These are phyloP conservation scores for Zygosaccharomyces rouxii DNA, from an alignment of 805 yeast genomes.

Conservation along the genomic window DNA sequence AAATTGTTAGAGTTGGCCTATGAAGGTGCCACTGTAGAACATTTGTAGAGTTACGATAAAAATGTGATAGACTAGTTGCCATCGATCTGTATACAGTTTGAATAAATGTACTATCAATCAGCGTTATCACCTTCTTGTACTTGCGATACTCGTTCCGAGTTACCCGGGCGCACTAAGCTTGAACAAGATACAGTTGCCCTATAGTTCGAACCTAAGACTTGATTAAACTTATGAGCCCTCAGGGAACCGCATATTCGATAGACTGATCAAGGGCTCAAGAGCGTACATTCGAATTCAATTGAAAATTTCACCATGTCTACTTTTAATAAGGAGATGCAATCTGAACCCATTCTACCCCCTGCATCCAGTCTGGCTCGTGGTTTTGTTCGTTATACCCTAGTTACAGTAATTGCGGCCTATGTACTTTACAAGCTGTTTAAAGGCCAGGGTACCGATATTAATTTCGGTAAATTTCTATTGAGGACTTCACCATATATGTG, in stretches of 20 bases:
- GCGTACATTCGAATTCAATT: not conserved
- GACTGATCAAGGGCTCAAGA: not conserved
- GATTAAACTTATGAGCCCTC: not conserved
- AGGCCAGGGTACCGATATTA: conserved; percentile 87
- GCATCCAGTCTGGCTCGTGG: conserved; percentile 20
- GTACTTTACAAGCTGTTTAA: conserved; percentile 56
- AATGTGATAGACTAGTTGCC: not conserved
- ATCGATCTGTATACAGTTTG: not conserved
- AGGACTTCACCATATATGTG: conserved; percentile 93
- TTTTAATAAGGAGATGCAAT: conserved; percentile 14
- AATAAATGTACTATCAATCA: not conserved
- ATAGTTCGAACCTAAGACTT: not conserved
- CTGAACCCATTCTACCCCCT: conserved; percentile 10
- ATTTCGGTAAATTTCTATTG: conserved; percentile 82
- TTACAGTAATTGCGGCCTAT: conserved; percentile 24
- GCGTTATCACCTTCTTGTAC: not conserved
- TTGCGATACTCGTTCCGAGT: not conserved
- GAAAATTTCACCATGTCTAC: conserved; percentile 10
- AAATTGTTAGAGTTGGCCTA: conserved; percentile 77
- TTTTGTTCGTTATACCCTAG: conserved; percentile 21
- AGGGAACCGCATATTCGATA: not conserved
- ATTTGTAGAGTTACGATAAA: conserved; percentile 3
- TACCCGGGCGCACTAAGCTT: not conserved
- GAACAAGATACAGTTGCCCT: not conserved
- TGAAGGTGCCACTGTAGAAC: conserved; percentile 70